phyloP scores from a whole-genome alignment of 768 basidiomycete species.

The Leccinellum rugosiceps region DNA sequence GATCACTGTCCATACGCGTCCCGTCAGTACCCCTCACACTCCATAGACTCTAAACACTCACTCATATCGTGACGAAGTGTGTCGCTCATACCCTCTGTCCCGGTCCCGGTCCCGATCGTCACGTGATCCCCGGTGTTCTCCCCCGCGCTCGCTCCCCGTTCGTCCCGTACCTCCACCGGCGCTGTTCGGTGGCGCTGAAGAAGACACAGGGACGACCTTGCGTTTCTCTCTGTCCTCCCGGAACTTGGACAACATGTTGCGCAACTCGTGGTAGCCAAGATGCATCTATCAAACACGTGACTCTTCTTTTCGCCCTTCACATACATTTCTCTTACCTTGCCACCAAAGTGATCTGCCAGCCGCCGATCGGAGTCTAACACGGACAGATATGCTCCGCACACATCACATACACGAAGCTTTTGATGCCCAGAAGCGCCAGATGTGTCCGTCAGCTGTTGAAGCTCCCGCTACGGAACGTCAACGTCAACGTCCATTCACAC shows the following conservation, averaged over 20 bases:
- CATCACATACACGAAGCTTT: constrained; percentile 99
- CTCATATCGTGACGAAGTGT: constrained; percentile 66
- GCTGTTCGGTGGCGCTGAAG: constrained; percentile 35
- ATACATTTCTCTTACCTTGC: constrained; percentile 79
- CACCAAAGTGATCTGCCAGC: constrained; percentile 98
- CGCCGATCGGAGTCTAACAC: constrained; percentile 98
- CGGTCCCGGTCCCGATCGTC: constrained; percentile 68
- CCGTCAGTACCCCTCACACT: constrained; percentile 11
- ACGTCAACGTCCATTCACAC: not conserved
- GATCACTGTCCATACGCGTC: constrained; percentile 45
- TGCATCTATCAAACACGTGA: constrained; percentile 74
- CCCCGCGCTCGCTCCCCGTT: constrained; percentile 40
- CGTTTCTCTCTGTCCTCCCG: constrained; percentile 85
- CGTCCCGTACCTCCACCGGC: constrained; percentile 39
- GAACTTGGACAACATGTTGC: constrained; percentile 89
- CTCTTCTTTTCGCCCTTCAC: constrained; percentile 26
- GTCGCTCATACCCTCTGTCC: constrained; percentile 67
- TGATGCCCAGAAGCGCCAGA: constrained; percentile 99
- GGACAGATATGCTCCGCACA: constrained; percentile 98
- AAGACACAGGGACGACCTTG: constrained; percentile 55
- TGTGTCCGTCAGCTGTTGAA: constrained; percentile 95
- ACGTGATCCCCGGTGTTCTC: constrained; percentile 58
- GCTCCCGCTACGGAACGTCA: constrained; percentile 61
- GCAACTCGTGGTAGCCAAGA: constrained; percentile 96
- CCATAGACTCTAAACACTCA: constrained; percentile 39